These are phyloP conservation scores for Colletotrichum sidae DNA, from an alignment of 2,329 filamentous ascomycete genomes.

Conservation along the genomic window DNA sequence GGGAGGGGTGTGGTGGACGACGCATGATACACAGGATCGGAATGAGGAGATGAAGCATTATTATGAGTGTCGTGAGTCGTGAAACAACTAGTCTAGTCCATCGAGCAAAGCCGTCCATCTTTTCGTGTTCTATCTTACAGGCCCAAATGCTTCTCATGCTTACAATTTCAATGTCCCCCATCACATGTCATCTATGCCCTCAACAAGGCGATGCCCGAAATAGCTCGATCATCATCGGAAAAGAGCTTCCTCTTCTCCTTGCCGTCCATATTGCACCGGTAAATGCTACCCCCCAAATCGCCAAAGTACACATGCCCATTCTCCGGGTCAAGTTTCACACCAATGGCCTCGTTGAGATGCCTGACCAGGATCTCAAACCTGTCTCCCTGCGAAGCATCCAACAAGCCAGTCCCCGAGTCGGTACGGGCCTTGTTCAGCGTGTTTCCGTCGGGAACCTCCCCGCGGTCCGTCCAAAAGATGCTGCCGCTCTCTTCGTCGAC, in stretches of 20 bases:
- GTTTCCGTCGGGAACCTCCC: no score
- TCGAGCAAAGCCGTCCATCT: background rate
- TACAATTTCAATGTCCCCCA: rapidly evolving
- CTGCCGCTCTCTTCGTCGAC: no score
- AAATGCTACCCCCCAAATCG: constrained; percentile 54
- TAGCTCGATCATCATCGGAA: constrained; percentile 30
- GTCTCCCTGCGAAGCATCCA: background rate
- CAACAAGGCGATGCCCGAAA: constrained; percentile 18
- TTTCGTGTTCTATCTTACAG: background rate
- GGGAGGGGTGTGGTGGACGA: no score
- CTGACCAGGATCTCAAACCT: constrained; percentile 45
- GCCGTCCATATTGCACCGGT: constrained; percentile 49
- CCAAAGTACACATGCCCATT: constrained; percentile 52
- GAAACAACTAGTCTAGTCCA: background rate
- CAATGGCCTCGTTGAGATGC: constrained; percentile 60
- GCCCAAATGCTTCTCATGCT: background rate
- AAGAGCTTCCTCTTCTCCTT: constrained; percentile 43
- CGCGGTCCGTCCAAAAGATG: no score
- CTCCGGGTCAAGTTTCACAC: constrained; percentile 52
- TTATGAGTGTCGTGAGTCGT: background rate
- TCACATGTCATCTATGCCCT: background rate
- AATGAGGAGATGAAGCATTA: background rate
- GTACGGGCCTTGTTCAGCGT: background rate
- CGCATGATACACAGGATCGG: background rate
- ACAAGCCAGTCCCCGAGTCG: constrained; percentile 34